Evolutionary conservation across 495 filamentous ascomycete genomes (phyloP), one percentile per base, ranked within the genome.

Genomic region (Neurospora cerealis): DNA sequence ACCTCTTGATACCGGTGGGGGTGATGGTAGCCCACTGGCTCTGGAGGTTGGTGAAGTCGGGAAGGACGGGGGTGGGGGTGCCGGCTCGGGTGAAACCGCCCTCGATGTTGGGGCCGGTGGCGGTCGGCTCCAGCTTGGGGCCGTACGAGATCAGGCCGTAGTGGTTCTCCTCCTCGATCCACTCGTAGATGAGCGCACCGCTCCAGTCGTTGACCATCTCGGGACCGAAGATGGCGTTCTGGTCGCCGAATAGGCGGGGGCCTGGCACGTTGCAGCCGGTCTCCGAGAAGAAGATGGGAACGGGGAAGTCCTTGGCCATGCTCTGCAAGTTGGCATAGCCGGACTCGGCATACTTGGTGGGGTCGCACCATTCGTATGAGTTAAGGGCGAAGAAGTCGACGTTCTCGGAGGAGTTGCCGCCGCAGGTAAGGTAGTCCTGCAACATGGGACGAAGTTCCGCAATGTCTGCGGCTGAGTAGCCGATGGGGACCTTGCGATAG

Each of bases 391-490:
- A 97, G 83, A 96, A 95, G 79, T 97, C 94, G 73, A 95, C 83
- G 13, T 87, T 87, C 75, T 95, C 92, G 8, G 88, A 88, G 32
- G 84, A 37, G 77, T 95, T 89, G 70, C 81, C 82, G 66, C 89
- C 89, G 81, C 94, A 97, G 13, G 92, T 91, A 40, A 97, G 83
- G 81, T 97, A 97, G 79, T 97, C 90, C 81, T 97, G 94, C 2
- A 97, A 85, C 89, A 91, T 93, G 41, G 94, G 93, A 24, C 94
- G 90, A 54, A 96, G 88, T 60, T 88, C 85, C 4, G 92, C 84
- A 75, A 96, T 95, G 80, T 97, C 94, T 40, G 93, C 93, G n/a
- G 93, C 93, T 9, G 93, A 93, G 83, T 97, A 97, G 54, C 94
- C 94, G 70, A 97, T 84, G 8, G 94, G 93, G 71, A 97, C 92